Evolutionary conservation across 805 yeast species (phyloP).

Genomic region (Ogataea degrootiae): DNA sequence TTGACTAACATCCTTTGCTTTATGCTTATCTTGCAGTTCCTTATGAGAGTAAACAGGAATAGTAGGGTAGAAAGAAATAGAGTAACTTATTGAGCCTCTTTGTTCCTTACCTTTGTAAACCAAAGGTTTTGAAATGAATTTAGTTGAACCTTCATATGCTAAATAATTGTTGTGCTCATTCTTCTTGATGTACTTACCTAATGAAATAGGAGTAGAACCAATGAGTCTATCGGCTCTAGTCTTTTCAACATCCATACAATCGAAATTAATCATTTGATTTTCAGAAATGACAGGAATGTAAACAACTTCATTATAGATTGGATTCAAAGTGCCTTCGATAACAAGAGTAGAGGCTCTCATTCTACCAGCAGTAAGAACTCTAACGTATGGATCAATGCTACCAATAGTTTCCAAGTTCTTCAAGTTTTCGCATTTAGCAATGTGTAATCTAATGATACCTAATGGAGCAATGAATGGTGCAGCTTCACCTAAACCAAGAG

Average conservation of each 20-base stretch:
- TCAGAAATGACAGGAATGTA: constrained; percentile 59
- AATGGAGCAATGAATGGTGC: constrained; percentile 51
- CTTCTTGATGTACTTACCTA: constrained; percentile 44
- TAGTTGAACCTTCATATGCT: constrained; percentile 48
- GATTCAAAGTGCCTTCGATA: constrained; percentile 49
- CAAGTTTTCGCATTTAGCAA: constrained; percentile 49
- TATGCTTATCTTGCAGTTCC: constrained; percentile 46
- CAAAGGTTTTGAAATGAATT: constrained; percentile 33
- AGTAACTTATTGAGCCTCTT: constrained; percentile 46
- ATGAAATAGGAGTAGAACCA: constrained; percentile 52
- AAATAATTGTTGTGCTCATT: constrained; percentile 42
- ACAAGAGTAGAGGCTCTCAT: constrained; percentile 50
- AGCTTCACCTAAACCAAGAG: constrained; percentile 40
- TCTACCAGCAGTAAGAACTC: constrained; percentile 54
- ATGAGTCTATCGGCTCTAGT: constrained; percentile 57
- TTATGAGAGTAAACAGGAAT: constrained; percentile 56
- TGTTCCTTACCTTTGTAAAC: constrained; percentile 36
- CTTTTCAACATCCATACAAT: constrained; percentile 63
- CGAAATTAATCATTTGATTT: constrained; percentile 53
- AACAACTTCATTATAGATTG: constrained; percentile 53
- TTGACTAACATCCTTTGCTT: constrained; percentile 34
- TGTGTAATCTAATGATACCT: constrained; percentile 60
- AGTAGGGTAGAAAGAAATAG: constrained; percentile 58
- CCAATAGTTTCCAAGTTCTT: constrained; percentile 63
- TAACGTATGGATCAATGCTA: constrained; percentile 70